Evolutionary conservation across 495 filamentous ascomycete species (phyloP).

Genomic region (Aspergillus avenaceus): DNA sequence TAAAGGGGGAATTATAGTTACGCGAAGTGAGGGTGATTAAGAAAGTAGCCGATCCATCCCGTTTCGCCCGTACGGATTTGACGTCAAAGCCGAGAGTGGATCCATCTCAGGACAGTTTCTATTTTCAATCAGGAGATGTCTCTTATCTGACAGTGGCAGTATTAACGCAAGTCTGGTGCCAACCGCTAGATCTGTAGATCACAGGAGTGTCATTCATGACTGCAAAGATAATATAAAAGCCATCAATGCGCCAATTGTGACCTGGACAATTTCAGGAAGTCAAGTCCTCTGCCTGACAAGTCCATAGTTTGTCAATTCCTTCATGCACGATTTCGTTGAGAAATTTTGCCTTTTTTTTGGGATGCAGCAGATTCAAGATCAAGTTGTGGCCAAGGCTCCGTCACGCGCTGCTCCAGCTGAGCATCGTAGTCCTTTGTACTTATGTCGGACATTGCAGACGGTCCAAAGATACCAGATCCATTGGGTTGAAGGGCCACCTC

Average conservation of each 20-base stretch:
- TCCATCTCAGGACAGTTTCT: not conserved
- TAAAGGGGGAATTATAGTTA: too few species aligned
- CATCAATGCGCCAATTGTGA: not conserved
- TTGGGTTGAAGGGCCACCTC: not conserved
- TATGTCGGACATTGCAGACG: not conserved
- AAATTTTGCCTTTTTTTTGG: not conserved
- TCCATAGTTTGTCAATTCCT: not conserved
- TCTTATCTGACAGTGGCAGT: not conserved
- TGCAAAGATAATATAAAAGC: not conserved
- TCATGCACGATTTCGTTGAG: not conserved
- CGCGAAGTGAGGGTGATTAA: too few species aligned
- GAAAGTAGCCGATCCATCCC: not conserved
- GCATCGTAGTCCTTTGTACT: not conserved
- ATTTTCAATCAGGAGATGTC: not conserved
- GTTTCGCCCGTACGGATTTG: not conserved
- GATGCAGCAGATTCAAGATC: not conserved
- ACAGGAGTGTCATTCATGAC: not conserved
- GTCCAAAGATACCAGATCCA: not conserved
- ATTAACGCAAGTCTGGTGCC: not conserved
- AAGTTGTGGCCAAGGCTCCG: not conserved
- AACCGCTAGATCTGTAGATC: not conserved
- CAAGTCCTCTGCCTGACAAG: not conserved
- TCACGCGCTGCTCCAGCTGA: not conserved
- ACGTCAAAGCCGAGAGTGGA: not conserved
- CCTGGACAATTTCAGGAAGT: not conserved